A percentile compares a stretch with the other conserved stretches of the same genome.
Evolutionary conservation across 495 filamentous ascomycete genomes (phyloP).

Genomic region (Mytilinidion resinicola): DNA sequence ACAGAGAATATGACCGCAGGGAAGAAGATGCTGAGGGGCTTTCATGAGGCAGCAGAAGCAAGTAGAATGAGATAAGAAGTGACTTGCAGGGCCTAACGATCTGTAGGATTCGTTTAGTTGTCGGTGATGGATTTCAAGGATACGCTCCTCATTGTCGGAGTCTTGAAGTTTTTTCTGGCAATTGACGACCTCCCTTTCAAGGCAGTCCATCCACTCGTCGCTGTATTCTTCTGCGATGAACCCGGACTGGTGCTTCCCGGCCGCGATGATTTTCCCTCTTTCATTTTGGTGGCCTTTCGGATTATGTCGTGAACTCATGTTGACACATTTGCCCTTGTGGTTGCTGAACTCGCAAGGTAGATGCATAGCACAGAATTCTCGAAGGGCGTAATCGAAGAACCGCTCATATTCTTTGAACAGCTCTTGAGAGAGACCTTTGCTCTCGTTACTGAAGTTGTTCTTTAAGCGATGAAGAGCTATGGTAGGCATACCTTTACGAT

Average conservation of each 20-base stretch:
- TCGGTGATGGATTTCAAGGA: constrained; percentile 4
- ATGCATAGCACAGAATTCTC: constrained; percentile 21
- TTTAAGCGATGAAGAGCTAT: background rate
- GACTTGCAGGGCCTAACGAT: constrained; percentile 1
- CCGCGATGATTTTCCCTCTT: constrained; percentile 26
- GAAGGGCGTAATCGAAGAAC: constrained; percentile 17
- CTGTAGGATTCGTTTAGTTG: background rate
- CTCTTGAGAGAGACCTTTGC: background rate
- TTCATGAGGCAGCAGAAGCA: constrained; percentile 40
- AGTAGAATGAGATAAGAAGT: constrained; percentile 31
- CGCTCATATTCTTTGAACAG: constrained; percentile 9
- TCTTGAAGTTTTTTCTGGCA: background rate
- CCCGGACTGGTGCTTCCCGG: constrained; percentile 24
- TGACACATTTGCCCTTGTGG: constrained; percentile 16
- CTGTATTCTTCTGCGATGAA: constrained; percentile 16
- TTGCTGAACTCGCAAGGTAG: constrained; percentile 25
- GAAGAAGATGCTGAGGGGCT: constrained; percentile 36
- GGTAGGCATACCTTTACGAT: constrained; percentile 12
- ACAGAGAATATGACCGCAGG: constrained; percentile 41
- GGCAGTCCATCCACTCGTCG: background rate
- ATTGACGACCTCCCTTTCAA: background rate
- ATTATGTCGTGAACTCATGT: constrained; percentile 10
- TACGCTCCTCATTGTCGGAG: background rate
- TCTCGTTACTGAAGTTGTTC: too few relatives aligned
- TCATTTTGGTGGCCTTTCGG: constrained; percentile 33